phyloP scores from a whole-genome alignment of 1,284 basidiomycete genomes.

The Ustilago hordei region DNA sequence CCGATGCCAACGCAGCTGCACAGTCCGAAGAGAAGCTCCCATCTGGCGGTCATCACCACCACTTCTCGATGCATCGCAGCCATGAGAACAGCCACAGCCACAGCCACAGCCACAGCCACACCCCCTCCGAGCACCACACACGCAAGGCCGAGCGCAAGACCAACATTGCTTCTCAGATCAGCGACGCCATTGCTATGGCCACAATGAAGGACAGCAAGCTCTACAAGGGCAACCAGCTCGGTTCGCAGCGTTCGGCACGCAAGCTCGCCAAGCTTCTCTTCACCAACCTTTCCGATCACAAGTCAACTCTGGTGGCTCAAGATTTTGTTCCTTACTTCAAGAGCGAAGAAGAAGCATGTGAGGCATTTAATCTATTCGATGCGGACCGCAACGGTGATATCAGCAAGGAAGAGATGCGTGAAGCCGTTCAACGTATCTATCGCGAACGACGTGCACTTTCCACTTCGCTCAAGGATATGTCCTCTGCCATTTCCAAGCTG shows the following conservation, averaged over 20 bases:
- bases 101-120: conserved; percentile 6
- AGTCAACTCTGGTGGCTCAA: conserved; percentile 73
- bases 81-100: conserved; percentile 19
- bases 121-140: conserved; percentile 32
- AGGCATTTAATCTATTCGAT: conserved; percentile 82
- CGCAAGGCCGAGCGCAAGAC: conserved; percentile 41
- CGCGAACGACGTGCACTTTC: conserved; percentile 80
- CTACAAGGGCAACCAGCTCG: conserved; percentile 54
- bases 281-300: conserved; percentile 71
- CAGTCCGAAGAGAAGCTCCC: conserved; percentile 20
- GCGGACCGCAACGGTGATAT: conserved; percentile 87
- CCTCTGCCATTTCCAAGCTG: conserved; percentile 61
- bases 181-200: conserved; percentile 62
- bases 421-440: conserved; percentile 84
- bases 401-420: conserved; percentile 82
- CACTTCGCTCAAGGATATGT: conserved; percentile 74
- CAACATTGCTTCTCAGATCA: conserved; percentile 60
- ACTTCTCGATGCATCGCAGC: conserved; percentile 31
- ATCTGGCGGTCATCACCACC: conserved; percentile 3
- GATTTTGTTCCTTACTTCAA: conserved; percentile 78
- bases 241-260: conserved; percentile 77
- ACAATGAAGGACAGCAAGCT: conserved; percentile 67
- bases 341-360: conserved; percentile 78
- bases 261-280: conserved; percentile 81
- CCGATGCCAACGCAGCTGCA: conserved; percentile 7